Evolutionary conservation across 179 eudicot genomes (phyloP).

Genomic region (Amaranthus tricolor): DNA sequence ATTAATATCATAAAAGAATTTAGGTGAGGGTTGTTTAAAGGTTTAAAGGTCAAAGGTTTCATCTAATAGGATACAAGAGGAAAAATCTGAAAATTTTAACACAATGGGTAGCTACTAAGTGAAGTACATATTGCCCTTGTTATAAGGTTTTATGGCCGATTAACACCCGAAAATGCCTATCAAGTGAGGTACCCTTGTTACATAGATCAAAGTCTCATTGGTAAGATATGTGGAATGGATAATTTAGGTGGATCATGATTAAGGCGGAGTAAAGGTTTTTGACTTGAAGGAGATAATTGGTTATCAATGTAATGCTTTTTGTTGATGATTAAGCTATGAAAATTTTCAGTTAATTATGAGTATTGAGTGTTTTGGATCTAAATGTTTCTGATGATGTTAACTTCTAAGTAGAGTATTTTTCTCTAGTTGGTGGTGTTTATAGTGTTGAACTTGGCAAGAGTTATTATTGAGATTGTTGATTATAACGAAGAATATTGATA

Average conservation of each 20-base stretch:
- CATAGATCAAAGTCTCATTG: not conserved
- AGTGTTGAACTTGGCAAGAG: not conserved
- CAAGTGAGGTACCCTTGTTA: not conserved
- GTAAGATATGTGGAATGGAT: not conserved
- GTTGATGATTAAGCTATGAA: not conserved
- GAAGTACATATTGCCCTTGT: no score
- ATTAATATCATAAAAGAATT: no score
- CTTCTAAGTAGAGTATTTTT: not conserved
- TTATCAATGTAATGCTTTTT: not conserved
- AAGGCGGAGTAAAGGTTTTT: not conserved
- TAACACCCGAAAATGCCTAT: no score
- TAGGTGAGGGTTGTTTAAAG: no score
- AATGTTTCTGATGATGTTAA: not conserved
- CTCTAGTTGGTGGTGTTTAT: not conserved
- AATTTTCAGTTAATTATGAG: not conserved
- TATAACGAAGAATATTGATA: not conserved
- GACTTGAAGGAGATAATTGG: not conserved
- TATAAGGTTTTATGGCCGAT: no score
- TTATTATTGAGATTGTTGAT: not conserved
- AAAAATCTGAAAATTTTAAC: no score
- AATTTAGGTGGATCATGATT: slow-evolving; percentile 9
- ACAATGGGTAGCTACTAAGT: no score
- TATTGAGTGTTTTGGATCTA: not conserved
- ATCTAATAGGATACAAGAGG: no score
- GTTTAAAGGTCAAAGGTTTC: no score